Base-by-base conservation (phyloP, 2,329 filamentous ascomycete genomes). In the Dactylellina parvicollis region DNA sequence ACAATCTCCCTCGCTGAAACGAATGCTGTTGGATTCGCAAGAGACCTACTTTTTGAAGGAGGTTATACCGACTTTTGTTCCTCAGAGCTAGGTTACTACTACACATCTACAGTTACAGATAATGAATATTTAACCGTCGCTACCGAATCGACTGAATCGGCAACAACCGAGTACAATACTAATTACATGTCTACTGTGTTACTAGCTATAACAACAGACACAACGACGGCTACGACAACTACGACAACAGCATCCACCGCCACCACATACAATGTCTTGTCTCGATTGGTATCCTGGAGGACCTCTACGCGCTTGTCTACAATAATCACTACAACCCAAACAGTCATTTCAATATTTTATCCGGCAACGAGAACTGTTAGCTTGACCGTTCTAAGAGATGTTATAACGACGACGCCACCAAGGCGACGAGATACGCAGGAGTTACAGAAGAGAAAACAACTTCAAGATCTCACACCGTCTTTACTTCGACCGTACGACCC, bases 51-150 rank as follows among this genome's bases (percentile, higher is more conserved):
- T n/a, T 5, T 60, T 1, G 34, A 54, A 36, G 67, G 67, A 14
- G 52, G 52, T 1, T 65, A 65, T 12, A 52, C 20, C n/a, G 67
- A 72, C 10, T 72, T 72, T 34, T 72, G 67, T 26, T 72, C 67
- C 18, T 72, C 67, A 22, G 67, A 72, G 20, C 50, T 72, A 3
- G 54, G 59, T 4, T 56, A 54, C 10, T 65, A 64, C 16, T 4
- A 36, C 5, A 72, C 67, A 5, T 52, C 44, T 28, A 54, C 38
- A 16, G 30, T 65, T 30, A 42, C 50, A 1, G 52, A 72, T 16
- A 22, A 36, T n/a, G 50, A 32, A 24, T 40, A 22, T n/a, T 42
- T 26, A 1, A 34, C 34, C 2, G 34, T 64, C 9, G 4, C 59
- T 2, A 65, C 54, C 8, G 24, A 44, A 12, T 38, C 52, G 4